Evolutionary conservation across 2,329 filamentous ascomycete species (phyloP), one percentile per base, ranked within the genome.

Genomic region (Penicillium sp.): DNA sequence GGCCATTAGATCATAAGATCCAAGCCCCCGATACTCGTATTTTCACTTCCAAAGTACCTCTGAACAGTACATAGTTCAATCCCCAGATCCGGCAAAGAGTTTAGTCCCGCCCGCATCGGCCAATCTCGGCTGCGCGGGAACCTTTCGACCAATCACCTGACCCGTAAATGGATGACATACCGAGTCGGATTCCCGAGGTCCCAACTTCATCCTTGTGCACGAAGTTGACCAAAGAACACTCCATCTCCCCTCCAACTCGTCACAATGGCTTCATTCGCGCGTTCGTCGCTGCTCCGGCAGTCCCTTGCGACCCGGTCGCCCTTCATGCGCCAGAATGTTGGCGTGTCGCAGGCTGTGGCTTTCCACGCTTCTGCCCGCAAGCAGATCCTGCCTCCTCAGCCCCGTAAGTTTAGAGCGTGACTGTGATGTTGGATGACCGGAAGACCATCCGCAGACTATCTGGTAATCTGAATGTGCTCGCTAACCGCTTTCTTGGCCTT

Each of bases 291-390:
- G 62, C 66, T 75, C 56, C 67, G 73, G 63, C 72, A 73, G 64
- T 66, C 69, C 60, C 64, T 75, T 51, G 70, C 72, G 59, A 64
- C 71, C 62, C 69, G 68, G 60, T 64, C 69, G 60, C 67, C 74
- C 49, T 62, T 74, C 57, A 67, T 68, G 61, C 70, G 67, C 62
- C 70, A 67, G 64, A 72, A 73, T 68, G 66, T 63, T 54, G 68
- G 68, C 35, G 64, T 72, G 55, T 77, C 79, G 65, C 82, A 86
- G 75, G 82, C 87, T 68, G 88, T 92, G 64, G 88, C 90, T 67
- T 96, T 99, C 84, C 93, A 97, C 78, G 90, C 89, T 70, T 91
- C 90, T 43, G 83, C 86, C 77, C 85, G 85, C 78, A 85, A 86
- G 76, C 82, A 84, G 72, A 88, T 93, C 71, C 84, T 99, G 56